Evolutionary conservation across 2,329 filamentous ascomycete species (phyloP).

Genomic region (Fusarium papillatum): DNA sequence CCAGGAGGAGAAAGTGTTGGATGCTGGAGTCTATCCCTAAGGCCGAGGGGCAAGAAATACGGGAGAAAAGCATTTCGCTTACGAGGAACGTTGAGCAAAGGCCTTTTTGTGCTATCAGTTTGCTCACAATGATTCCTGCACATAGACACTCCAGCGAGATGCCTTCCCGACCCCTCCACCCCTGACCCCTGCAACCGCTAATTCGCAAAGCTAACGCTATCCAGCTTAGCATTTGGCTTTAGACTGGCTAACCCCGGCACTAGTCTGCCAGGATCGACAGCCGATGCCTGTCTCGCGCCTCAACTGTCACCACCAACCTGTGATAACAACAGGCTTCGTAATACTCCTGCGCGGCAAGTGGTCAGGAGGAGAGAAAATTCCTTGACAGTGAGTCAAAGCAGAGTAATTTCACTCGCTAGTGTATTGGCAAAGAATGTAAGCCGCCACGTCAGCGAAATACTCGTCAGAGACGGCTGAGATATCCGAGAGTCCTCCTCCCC

Average conservation of each 20-base stretch:
- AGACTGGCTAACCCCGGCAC: not conserved
- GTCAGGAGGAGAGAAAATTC: not conserved
- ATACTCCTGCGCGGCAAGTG: not conserved
- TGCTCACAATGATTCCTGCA: not conserved
- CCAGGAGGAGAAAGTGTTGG: not conserved
- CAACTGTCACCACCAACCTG: not conserved
- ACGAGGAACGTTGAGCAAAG: not conserved
- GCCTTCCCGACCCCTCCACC: too few relatives aligned
- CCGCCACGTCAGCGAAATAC: slow-evolving; percentile 38
- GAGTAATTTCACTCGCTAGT: slow-evolving; percentile 8
- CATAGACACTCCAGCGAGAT: not conserved
- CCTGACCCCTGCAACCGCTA: slow-evolving; percentile 1
- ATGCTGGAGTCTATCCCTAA: not conserved
- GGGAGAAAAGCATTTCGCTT: not conserved
- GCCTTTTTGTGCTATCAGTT: not conserved
- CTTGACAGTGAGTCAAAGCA: not conserved
- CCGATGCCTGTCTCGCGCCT: not conserved
- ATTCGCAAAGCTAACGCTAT: slow-evolving; percentile 27
- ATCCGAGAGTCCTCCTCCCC: slow-evolving; percentile 27
- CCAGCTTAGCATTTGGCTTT: not conserved
- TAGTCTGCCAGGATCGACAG: not conserved
- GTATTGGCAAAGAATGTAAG: slow-evolving; percentile 19
- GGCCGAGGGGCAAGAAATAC: accelerated
- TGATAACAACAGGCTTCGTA: not conserved
- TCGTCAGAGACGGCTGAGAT: slow-evolving; percentile 23